These are phyloP conservation scores for Phalaenopsis equestris DNA, from an alignment of 106 monocot genomes.

Conservation along the genomic window DNA sequence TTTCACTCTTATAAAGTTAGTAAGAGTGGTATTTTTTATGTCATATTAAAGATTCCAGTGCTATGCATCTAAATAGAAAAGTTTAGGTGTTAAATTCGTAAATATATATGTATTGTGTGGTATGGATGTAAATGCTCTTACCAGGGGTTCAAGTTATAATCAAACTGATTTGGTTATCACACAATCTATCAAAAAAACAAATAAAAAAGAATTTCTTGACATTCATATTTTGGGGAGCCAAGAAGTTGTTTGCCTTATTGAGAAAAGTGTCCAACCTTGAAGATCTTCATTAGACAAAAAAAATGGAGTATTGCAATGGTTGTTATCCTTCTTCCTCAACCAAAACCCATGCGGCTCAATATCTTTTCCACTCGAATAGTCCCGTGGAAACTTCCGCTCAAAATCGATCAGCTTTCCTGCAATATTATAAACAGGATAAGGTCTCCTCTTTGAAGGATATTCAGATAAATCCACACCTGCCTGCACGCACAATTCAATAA, in stretches of 20 bases:
- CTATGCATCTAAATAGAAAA: no score
- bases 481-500: conserved; percentile 43
- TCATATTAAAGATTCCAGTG: no score
- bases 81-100: no score
- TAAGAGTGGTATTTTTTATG: no score
- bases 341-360: conserved; percentile 42
- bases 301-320: neutral
- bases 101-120: no score
- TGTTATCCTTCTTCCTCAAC: conserved; percentile 15
- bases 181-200: neutral
- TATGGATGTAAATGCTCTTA: no score
- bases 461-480: conserved; percentile 40
- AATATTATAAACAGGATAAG: conserved; percentile 36
- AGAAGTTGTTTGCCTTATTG: neutral
- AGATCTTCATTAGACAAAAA: conserved; percentile 11
- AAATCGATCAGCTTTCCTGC: conserved; percentile 60
- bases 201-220: neutral
- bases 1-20: no score
- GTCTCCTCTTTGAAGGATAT: conserved; percentile 37
- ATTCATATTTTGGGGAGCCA: neutral
- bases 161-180: no score
- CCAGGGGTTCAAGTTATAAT: no score
- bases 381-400: conserved; percentile 33
- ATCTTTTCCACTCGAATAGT: conserved; percentile 34
- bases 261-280: conserved; percentile 16